A percentile compares a stretch with the other conserved stretches of the same genome.
phyloP scores from a whole-genome alignment of 179 eudicot species.

The Camellia oleifera region DNA sequence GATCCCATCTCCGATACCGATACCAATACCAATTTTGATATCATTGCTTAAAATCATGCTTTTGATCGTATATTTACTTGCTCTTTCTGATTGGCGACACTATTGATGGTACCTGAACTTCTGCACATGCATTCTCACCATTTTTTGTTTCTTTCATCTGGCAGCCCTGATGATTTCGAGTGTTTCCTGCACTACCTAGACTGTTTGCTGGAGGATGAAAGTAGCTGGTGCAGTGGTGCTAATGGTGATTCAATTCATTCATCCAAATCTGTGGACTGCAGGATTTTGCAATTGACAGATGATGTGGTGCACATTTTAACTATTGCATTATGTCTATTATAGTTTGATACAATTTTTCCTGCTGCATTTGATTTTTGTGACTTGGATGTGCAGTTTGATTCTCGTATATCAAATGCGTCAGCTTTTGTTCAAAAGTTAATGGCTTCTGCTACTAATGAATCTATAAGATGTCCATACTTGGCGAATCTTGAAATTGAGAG shows the following conservation, averaged over 20 bases:
- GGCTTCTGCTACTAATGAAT: constrained; percentile 43
- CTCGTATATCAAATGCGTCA: constrained; percentile 64
- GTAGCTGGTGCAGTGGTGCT: constrained; percentile 41
- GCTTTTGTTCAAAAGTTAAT: constrained; percentile 58
- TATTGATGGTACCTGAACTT: not conserved
- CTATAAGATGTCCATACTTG: constrained; percentile 74
- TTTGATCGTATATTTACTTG: not conserved
- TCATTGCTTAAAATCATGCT: too few species aligned
- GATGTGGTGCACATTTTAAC: constrained; percentile 46
- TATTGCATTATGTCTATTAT: not conserved
- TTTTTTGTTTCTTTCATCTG: constrained; percentile 28
- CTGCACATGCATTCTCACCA: not conserved
- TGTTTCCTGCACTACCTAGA: constrained; percentile 79
- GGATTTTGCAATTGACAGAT: constrained; percentile 51
- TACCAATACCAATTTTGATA: too few species aligned
- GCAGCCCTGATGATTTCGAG: constrained; percentile 98
- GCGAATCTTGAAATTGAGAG: constrained; percentile 86
- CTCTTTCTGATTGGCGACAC: not conserved
- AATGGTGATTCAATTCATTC: constrained; percentile 39
- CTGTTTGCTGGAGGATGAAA: constrained; percentile 83
- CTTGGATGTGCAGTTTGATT: constrained; percentile 62
- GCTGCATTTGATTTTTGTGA: constrained; percentile 13
- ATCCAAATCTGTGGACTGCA: constrained; percentile 38
- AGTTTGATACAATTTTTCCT: not conserved
- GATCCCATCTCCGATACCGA: too few species aligned